Evolutionary conservation across 129 eudicot genomes (phyloP), one percentile per base, ranked within the genome.

Genomic region (Scalesia atractyloides): DNA sequence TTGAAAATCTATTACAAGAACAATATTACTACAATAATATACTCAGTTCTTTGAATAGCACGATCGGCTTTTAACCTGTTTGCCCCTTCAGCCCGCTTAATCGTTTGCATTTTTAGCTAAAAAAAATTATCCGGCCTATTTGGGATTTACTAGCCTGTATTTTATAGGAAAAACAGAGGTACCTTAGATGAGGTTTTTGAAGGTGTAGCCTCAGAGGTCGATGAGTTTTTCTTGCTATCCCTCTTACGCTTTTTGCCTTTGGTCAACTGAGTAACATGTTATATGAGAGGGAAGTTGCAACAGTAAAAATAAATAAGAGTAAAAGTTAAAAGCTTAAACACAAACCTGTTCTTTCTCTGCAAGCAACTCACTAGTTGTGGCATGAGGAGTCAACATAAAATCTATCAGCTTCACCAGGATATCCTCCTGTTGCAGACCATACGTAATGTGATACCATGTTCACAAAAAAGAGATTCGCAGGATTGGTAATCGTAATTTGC

Each of bases 341-440:
- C 66, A 54, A 67, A 95, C 99, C 99, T 83, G 94, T 9, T 95
- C 97, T 76, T 95, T 86, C 63, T 95, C 99, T 66, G 96, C 76
- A 54, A 88, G 91, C 61, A 83, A 69, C 30, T 88, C 96, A 11
- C 84, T 76, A 43, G 91, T 83, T 14, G 99, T 91, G 57, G 87
- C 88, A 80, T 86, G 88, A 78, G 99, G 99, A 44, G 82, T 80
- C 78, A 77, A 80, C 95, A 95, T 75, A 80, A 88, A 95, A 13
- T 91, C 97, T 12, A 95, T 69, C 85, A 95, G 87, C 87, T 91
- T 95, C 9, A 71, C 64, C 70, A 95, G 68, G 34, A 95, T 82
- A 54, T 95, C 99, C 68, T 95, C 99, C 99, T 95, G 89, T 72
- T 33, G 71, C 61, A 60, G 9, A 63, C 65, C 47, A 53, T 53